Conservation (phyloP, 1,284 basidiomycete species). For the Peniophora sp. region DNA sequence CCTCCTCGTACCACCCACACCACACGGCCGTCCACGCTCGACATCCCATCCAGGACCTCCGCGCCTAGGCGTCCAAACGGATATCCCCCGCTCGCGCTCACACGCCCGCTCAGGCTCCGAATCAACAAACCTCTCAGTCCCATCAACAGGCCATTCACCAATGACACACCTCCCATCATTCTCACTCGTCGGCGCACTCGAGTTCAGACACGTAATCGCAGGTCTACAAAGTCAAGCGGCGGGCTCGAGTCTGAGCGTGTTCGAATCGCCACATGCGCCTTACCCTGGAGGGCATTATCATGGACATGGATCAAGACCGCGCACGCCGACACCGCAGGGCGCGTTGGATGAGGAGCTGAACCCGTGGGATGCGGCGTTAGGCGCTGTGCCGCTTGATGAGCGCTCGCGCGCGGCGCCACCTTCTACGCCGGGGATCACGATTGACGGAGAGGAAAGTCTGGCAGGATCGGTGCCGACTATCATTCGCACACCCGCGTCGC, state of each 20-base stretch:
- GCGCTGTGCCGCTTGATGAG: constrained; percentile 37
- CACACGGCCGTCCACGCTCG: constrained; percentile 23
- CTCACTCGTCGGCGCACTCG: constrained; percentile 87
- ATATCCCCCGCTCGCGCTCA: constrained; percentile 24
- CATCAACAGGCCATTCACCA: constrained; percentile 15
- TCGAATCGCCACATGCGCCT: constrained; percentile 63
- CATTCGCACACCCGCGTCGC: constrained; percentile 49
- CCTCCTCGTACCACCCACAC: constrained; percentile 12
- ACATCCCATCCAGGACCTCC: constrained; percentile 29
- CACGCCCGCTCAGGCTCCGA: constrained; percentile 30
- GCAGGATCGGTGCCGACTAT: constrained; percentile 39
- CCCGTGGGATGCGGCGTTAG: constrained; percentile 43
- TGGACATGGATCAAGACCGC: constrained; percentile 21
- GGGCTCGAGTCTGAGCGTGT: constrained; percentile 46
- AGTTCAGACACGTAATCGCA: constrained; percentile 86
- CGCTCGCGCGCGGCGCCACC: constrained; percentile 29
- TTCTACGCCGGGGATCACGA: constrained; percentile 17
- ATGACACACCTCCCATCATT: constrained; percentile 65
- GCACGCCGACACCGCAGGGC: constrained; percentile 15
- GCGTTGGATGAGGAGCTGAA: constrained; percentile 19
- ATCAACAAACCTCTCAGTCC: constrained; percentile 6
- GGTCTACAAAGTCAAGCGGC: constrained; percentile 65
- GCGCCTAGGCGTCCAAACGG: constrained; percentile 32
- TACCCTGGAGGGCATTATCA: constrained; percentile 71
- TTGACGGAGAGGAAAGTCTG: not conserved